phyloP scores from a whole-genome alignment of 805 yeast species.

The Candida sithepensis region DNA sequence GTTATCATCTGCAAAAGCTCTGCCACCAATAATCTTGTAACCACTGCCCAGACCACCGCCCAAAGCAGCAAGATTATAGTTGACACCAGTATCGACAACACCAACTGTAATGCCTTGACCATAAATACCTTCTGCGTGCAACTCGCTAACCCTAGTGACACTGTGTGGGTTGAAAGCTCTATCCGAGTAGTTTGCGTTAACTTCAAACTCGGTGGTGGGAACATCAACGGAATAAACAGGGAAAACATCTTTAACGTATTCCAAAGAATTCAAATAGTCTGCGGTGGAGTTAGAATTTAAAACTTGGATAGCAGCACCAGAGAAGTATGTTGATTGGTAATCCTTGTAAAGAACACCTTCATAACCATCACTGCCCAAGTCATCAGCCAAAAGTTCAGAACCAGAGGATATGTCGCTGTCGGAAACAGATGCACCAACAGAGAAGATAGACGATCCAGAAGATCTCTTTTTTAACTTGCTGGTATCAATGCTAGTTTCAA shows the following conservation, averaged over 20 bases:
- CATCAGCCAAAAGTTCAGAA: neutral
- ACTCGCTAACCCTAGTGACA: conserved; percentile 16
- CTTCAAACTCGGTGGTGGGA: conserved; percentile 1
- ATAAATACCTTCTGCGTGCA: conserved; percentile 14
- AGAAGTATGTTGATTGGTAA: conserved; percentile 5
- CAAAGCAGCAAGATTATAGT: conserved; percentile 14
- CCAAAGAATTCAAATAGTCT: conserved; percentile 1
- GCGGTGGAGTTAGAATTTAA: conserved; percentile 1
- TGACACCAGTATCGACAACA: conserved; percentile 15
- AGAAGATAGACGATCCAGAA: neutral
- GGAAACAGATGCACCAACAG: neutral
- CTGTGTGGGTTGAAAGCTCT: conserved; percentile 17
- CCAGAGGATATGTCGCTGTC: neutral
- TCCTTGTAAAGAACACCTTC: conserved; percentile 3
- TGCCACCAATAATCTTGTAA: conserved; percentile 15
- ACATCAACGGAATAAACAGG: conserved; percentile 5
- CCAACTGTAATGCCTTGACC: conserved; percentile 16
- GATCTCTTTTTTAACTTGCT: neutral
- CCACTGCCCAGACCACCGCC: conserved; percentile 20
- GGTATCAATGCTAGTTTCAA: neutral
- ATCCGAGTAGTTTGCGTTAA: neutral
- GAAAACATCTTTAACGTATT: conserved; percentile 4
- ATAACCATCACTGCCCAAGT: conserved; percentile 1
- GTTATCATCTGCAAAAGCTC: conserved; percentile 12
- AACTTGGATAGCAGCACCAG: conserved; percentile 6